These are phyloP conservation scores for Leishmania aethiopica DNA, from an alignment of 208 protist genomes.

Conservation along the genomic window DNA sequence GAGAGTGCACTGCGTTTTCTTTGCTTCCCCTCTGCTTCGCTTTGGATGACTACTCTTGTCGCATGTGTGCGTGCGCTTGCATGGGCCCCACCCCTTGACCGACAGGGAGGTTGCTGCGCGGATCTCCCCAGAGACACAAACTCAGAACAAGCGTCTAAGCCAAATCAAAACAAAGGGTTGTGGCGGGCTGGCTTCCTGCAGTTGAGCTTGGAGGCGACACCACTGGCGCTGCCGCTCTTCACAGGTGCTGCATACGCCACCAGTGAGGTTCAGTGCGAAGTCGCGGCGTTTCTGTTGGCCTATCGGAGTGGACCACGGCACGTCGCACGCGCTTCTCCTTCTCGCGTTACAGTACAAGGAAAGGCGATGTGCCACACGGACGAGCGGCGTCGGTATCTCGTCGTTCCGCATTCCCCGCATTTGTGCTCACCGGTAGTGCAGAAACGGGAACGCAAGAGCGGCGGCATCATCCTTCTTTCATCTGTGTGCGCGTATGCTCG, in stretches of 20 bases:
- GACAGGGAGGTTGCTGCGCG: neutral
- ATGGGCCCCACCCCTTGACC: neutral
- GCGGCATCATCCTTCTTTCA: neutral
- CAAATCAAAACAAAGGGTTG: neutral
- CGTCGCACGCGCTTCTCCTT: neutral
- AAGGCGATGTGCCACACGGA: neutral
- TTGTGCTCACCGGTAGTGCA: neutral
- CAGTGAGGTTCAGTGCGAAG: neutral
- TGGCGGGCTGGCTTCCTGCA: neutral
- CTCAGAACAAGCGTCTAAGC: neutral
- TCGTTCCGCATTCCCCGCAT: neutral
- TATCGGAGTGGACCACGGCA: neutral
- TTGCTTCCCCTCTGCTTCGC: neutral
- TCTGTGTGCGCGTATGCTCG: neutral
- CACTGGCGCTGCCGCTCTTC: neutral
- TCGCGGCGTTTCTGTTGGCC: neutral
- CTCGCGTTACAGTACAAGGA: neutral
- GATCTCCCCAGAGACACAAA: neutral
- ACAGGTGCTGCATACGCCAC: slow-evolving; percentile 1
- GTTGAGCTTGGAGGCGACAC: neutral
- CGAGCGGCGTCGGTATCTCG: neutral
- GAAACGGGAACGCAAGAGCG: neutral
- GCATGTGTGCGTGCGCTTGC: neutral
- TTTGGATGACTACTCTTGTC: neutral
- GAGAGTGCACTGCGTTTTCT: neutral